Conservation (phyloP, 768 basidiomycete genomes). For the Suillus luteus region DNA sequence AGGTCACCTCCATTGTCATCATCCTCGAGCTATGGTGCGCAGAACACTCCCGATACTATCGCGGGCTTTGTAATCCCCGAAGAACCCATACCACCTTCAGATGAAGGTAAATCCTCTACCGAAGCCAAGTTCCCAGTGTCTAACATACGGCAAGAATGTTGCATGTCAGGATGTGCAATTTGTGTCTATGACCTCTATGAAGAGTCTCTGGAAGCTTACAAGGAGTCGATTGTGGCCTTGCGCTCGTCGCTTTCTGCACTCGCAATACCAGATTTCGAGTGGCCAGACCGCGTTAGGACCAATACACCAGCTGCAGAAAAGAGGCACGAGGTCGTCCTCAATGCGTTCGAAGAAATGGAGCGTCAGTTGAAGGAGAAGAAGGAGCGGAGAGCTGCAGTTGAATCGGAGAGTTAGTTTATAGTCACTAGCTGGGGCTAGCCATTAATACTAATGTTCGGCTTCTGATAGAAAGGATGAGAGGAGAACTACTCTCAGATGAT, state of each 20-base stretch:
- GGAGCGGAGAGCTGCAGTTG: constrained; percentile 29
- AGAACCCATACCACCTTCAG: constrained; percentile 59
- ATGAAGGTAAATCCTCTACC: constrained; percentile 55
- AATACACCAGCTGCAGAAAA: constrained; percentile 16
- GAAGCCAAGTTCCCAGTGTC: not conserved
- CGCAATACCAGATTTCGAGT: constrained; percentile 56
- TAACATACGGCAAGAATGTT: constrained; percentile 63
- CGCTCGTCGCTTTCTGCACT: constrained; percentile 49
- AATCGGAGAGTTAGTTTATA: constrained; percentile 42
- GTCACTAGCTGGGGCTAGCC: constrained; percentile 15
- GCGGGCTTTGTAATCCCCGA: constrained; percentile 50
- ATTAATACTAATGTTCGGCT: constrained; percentile 20
- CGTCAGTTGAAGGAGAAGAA: constrained; percentile 52
- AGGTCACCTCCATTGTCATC: not conserved
- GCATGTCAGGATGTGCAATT: constrained; percentile 93
- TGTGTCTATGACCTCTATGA: constrained; percentile 90
- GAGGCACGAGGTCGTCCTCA: constrained; percentile 43
- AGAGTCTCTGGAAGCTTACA: constrained; percentile 67
- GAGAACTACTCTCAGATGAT: constrained; percentile 21
- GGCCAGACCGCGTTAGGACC: constrained; percentile 59
- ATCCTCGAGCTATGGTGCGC: not conserved
- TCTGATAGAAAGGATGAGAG: constrained; percentile 22
- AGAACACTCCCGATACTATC: constrained; percentile 17
- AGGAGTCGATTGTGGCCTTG: constrained; percentile 51
- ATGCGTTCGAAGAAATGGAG: constrained; percentile 77